A percentile compares a stretch with the other conserved stretches of the same genome.
Evolutionary conservation across 2,329 filamentous ascomycete genomes (phyloP).

Genomic region (Fusarium phyllophilum): DNA sequence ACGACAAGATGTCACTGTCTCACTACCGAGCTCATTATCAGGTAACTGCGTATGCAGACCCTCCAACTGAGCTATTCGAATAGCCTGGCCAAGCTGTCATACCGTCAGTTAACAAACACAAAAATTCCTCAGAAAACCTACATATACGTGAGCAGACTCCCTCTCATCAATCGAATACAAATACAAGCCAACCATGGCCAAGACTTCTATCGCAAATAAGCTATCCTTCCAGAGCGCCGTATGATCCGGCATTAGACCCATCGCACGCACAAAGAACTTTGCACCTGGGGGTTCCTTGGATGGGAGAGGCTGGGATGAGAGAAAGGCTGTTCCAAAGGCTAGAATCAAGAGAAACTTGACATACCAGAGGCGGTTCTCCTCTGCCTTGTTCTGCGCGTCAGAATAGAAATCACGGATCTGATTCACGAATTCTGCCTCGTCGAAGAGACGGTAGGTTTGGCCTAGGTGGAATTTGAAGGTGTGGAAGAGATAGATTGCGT

Average conservation of each 20-base stretch:
- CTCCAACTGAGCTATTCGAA: slow-evolving; percentile 54
- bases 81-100: slow-evolving; percentile 51
- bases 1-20: slow-evolving; percentile 48
- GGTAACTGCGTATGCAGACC: slow-evolving; percentile 54
- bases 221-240: slow-evolving; percentile 50
- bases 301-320: slow-evolving; percentile 34
- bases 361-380: slow-evolving; percentile 54
- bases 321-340: slow-evolving; percentile 50
- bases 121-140: background rate
- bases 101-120: background rate
- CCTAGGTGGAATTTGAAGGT: slow-evolving; percentile 53
- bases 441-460: slow-evolving; percentile 50
- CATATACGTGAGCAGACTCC: slow-evolving; percentile 47
- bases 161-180: slow-evolving; percentile 52
- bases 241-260: slow-evolving; percentile 51
- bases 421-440: slow-evolving; percentile 46
- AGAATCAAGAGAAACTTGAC: slow-evolving; percentile 62
- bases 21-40: slow-evolving; percentile 47
- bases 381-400: slow-evolving; percentile 31
- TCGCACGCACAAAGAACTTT: slow-evolving; percentile 48
- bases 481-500: slow-evolving; percentile 48
- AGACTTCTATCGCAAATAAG: slow-evolving; percentile 50
- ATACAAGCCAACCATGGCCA: slow-evolving; percentile 51
- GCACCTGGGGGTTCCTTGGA: slow-evolving; percentile 47
- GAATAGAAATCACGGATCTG: slow-evolving; percentile 43